Conservation (phyloP, 148 eudicot genomes). For the Euryodendron excelsum region DNA sequence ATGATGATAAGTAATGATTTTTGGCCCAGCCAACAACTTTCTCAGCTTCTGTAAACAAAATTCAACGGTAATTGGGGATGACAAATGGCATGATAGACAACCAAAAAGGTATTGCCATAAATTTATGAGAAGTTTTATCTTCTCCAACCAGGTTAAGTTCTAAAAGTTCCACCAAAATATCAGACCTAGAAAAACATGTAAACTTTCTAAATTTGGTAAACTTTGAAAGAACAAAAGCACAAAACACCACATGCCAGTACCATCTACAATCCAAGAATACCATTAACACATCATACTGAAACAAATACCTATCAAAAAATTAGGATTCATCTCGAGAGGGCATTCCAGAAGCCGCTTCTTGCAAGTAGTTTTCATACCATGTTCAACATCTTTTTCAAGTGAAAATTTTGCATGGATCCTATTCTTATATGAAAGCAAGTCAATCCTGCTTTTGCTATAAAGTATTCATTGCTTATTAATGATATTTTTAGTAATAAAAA, state of each 20-base stretch:
- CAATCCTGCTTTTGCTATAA: neutral
- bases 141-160: neutral
- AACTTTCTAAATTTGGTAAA: neutral
- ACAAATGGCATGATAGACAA: neutral
- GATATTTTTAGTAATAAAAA: no score
- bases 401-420: neutral
- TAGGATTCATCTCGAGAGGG: neutral
- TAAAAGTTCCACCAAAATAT: neutral
- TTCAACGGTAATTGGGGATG: neutral
- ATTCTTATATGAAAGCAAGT: neutral
- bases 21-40: conserved; percentile 98
- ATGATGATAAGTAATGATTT: conserved; percentile 79
- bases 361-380: neutral
- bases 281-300: neutral
- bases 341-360: neutral
- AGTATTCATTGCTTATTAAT: neutral
- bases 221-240: neutral
- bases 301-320: neutral
- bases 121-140: neutral
- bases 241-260: neutral
- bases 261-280: neutral
- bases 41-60: conserved; percentile 68
- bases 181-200: neutral
- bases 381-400: neutral
- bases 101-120: neutral